Evolutionary conservation across 129 eudicot species (phyloP).

Genomic region (Solidago caesia): DNA sequence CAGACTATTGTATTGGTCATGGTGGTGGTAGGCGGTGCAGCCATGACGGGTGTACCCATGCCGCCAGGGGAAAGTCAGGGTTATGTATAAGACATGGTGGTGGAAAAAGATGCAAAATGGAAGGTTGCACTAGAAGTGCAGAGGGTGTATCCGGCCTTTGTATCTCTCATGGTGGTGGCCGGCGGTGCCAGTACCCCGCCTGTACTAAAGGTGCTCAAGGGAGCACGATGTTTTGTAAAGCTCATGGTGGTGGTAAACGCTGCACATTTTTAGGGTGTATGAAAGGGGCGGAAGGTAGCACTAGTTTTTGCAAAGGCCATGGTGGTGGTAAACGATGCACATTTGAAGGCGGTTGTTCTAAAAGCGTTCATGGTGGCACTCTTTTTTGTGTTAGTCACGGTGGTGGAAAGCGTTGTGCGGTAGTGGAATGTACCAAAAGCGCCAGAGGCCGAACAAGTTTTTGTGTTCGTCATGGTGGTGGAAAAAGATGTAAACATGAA

Average conservation of each 20-base stretch:
- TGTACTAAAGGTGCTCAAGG: slow-evolving; percentile 95
- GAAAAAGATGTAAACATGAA: slow-evolving; percentile 69
- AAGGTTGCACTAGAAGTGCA: slow-evolving; percentile 70
- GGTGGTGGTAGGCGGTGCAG: slow-evolving; percentile 89
- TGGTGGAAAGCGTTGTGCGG: slow-evolving; percentile 87
- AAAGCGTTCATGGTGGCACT: slow-evolving; percentile 92
- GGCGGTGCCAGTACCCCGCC: slow-evolving; percentile 56
- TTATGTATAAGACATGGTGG: slow-evolving; percentile 91
- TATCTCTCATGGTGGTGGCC: slow-evolving; percentile 89
- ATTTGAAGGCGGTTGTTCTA: slow-evolving; percentile 71
- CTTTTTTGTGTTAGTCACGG: slow-evolving; percentile 78
- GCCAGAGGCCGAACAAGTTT: slow-evolving; percentile 77
- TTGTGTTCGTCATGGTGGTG: slow-evolving; percentile 97
- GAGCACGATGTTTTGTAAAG: slow-evolving; percentile 83
- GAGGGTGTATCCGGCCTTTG: slow-evolving; percentile 73
- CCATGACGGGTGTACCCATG: slow-evolving; percentile 68
- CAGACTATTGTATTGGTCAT: slow-evolving; percentile 76
- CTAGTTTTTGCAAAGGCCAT: slow-evolving; percentile 84
- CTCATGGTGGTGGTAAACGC: slow-evolving; percentile 91
- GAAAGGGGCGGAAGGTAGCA: slow-evolving; percentile 94
- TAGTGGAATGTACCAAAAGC: slow-evolving; percentile 69
- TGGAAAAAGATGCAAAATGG: slow-evolving; percentile 74
- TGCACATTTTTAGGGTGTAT: slow-evolving; percentile 71
- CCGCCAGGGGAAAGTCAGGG: slow-evolving; percentile 88
- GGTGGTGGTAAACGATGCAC: slow-evolving; percentile 95